Evolutionary conservation across 306 rosid species (phyloP).

Genomic region (Prunus persica): Prunus_persica_NCBIv2 NC_034014.1:28483501-28484000

Average conservation of each 20-base stretch:
- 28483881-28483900: too few relatives aligned
- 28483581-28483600: conserved; percentile 37
- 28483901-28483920: too few relatives aligned
- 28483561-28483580: conserved; percentile 80
- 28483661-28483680: conserved; percentile 3
- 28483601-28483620: background rate
- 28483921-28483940: background rate
- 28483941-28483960: conserved; percentile 49
- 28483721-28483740: background rate
- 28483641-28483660: background rate
- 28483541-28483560: conserved; percentile 75
- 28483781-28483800: conserved; percentile 1
- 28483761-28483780: background rate
- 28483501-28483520: conserved; percentile 90
- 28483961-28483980: conserved; percentile 61
- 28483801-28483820: background rate
- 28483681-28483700: conserved; percentile 14
- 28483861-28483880: too few relatives aligned
- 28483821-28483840: background rate
- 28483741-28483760: background rate
- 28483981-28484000: conserved; percentile 52
- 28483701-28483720: background rate
- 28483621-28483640: background rate
- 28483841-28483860: background rate
- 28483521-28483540: conserved; percentile 87